Base-by-base conservation (phyloP, 2,329 filamentous ascomycete species). In the Nemania sp. region DNA sequence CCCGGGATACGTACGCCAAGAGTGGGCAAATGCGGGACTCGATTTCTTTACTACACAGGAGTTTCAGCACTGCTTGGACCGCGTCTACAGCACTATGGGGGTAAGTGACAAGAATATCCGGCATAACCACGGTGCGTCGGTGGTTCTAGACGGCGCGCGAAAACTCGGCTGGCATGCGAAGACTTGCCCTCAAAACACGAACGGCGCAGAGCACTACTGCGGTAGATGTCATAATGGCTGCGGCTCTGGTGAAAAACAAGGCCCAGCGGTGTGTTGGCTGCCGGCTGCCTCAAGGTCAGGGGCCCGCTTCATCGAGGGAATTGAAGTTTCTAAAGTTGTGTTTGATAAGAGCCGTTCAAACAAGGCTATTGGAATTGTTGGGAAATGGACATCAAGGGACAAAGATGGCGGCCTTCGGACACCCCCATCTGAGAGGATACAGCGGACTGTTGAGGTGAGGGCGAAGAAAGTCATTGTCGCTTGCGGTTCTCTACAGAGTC, bases 401-500 rank as follows among this genome's bases (percentile, higher is more conserved):
- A 82, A 82, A 47, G 81, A 86, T 22, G 89, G 90, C 11, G 85
- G 86, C 3, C 81, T 91, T 0, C 82, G 86, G 56, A 86, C 86
- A 11, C 79, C 82, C 0, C 73, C 77, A 6, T 83, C 84, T 0
- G 82, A 82, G 56, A 80, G 88, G 5, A 82, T 75, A 1, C 85
- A 81, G 56, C 86, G 91, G 43, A 85, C 88, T 69, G 84, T 97
- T 7, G 82, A 89, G 47, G 87, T 98, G 75, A 92, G 87, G 74
- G 93, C 94, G 1, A 93, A 92, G 79, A 91, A 90, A 75, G 92
- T 97, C 11, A 88, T 98, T 54, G 80, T 97, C n/a, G 89, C 93
- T 0, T 88, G 87, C 26, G 94, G 95, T 4, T 88, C 91, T 0
- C 81, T 98, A 62, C 89, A 92, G 75, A 94, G 89, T 52, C 94